Conservation (phyloP, 1,139 yeast genomes). For the Suhomyces taliae region DNA sequence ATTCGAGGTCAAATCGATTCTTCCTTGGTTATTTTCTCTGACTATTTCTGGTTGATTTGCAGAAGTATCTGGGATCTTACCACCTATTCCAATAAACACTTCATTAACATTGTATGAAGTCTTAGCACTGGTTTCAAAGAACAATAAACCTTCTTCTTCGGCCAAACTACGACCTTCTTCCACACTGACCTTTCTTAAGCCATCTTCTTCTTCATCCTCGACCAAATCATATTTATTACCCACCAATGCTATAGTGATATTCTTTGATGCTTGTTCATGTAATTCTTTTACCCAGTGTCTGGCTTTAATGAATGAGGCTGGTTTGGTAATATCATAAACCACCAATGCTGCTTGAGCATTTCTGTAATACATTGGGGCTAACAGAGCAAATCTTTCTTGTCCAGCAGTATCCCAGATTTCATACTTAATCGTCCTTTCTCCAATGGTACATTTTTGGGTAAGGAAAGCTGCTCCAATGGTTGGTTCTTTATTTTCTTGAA, state of each 20-base stretch:
- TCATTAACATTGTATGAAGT: conserved; percentile 81
- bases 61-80: conserved; percentile 58
- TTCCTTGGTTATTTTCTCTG: conserved; percentile 12
- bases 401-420: conserved; percentile 99
- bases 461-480: conserved; percentile 97
- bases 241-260: conserved; percentile 87
- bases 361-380: conserved; percentile 97
- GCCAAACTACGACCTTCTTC: conserved; percentile 82
- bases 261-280: conserved; percentile 91
- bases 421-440: conserved; percentile 86
- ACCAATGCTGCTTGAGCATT: conserved; percentile 98
- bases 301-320: conserved; percentile 97
- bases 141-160: conserved; percentile 73
- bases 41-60: conserved; percentile 4
- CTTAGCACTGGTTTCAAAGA: conserved; percentile 93
- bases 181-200: conserved; percentile 72
- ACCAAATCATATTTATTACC: conserved; percentile 88
- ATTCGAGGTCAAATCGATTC: conserved; percentile 19
- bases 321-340: conserved; percentile 93
- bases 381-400: conserved; percentile 92
- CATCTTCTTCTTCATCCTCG: conserved; percentile 28
- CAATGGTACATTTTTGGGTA: conserved; percentile 91
- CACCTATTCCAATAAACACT: conserved; percentile 80
- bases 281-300: conserved; percentile 98
- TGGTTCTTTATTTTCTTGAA: conserved; percentile 95